Conservation (phyloP, 345 rosid genomes). For the Eutrema yunnanense region DNA sequence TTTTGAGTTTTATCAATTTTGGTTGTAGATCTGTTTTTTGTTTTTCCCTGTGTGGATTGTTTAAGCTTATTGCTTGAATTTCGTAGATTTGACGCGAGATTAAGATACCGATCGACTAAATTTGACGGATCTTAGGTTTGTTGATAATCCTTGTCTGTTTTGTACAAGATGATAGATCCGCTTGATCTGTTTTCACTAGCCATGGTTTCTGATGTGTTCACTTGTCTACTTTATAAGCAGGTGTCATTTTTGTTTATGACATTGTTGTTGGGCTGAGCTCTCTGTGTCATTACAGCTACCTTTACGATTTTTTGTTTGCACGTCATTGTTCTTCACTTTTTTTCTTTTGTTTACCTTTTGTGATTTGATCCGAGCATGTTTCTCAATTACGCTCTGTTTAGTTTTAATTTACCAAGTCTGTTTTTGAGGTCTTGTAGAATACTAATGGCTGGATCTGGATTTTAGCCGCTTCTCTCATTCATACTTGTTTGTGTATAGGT, state of each 20-base stretch:
- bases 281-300: constrained; percentile 11
- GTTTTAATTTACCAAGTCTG: neutral
- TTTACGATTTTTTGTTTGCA: constrained; percentile 13
- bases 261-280: constrained; percentile 7
- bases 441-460: neutral
- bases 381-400: neutral
- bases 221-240: neutral
- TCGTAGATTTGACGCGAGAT: constrained; percentile 1
- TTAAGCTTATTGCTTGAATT: neutral
- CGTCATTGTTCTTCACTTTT: neutral
- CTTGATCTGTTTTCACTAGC: neutral
- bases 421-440: neutral
- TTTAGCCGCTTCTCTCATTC: neutral
- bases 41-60: neutral
- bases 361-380: neutral
- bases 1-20: neutral
- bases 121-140: constrained; percentile 5
- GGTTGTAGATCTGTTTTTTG: constrained; percentile 1
- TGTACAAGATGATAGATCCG: neutral
- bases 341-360: neutral
- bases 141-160: neutral
- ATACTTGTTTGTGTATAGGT: constrained; percentile 41
- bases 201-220: neutral
- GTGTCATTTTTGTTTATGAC: neutral
- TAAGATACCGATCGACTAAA: neutral